Conservation (phyloP, 169 alveolate species). For the Toxoplasma gondii region DNA sequence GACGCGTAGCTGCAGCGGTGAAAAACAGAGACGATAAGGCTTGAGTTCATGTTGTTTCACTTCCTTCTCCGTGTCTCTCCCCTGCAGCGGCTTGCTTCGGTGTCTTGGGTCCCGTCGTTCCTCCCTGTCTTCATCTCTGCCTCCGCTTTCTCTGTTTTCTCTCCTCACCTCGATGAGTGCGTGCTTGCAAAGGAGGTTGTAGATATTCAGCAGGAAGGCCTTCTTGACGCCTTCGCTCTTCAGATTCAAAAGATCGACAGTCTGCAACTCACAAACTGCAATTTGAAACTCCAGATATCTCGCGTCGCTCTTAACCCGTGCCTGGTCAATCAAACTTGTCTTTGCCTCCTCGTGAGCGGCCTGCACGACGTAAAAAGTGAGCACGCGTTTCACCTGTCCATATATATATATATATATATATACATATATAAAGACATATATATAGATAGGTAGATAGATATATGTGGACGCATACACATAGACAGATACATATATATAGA, state of each 20-base stretch:
- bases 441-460: background rate
- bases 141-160: background rate
- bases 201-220: background rate
- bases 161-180: constrained; percentile 8
- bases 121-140: background rate
- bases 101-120: too few relatives aligned
- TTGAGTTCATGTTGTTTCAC: too few relatives aligned
- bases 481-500: too few relatives aligned
- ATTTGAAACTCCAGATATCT: constrained; percentile 3
- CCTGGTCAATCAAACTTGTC: background rate
- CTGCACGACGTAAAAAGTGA: background rate
- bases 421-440: too few relatives aligned
- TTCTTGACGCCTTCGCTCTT: background rate
- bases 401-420: background rate
- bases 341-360: background rate
- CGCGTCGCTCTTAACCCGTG: background rate
- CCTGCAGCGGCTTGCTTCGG: too few relatives aligned
- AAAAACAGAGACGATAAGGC: too few relatives aligned
- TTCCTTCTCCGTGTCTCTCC: too few relatives aligned
- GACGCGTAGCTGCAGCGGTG: too few relatives aligned
- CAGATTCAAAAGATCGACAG: background rate
- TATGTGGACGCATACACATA: background rate
- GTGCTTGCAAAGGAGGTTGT: background rate
- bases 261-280: constrained; percentile 6
- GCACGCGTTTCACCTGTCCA: background rate